These are phyloP conservation scores for Trametes polyzona DNA, from an alignment of 1,284 basidiomycete genomes.

Conservation along the genomic window DNA sequence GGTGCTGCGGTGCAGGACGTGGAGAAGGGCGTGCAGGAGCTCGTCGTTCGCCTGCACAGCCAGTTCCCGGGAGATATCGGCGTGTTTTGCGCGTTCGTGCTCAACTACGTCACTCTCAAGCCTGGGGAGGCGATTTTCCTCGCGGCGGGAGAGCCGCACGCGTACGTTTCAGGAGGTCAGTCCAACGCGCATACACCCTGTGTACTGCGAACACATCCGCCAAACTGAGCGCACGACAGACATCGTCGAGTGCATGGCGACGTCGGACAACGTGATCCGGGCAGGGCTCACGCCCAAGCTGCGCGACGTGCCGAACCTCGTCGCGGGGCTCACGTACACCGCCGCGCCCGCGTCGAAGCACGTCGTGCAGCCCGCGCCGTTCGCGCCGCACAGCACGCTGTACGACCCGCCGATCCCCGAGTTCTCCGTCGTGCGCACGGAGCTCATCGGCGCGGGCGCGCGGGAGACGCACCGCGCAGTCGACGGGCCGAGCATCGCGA, in stretches of 20 bases:
- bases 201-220: neutral
- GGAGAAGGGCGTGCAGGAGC: slow-evolving; percentile 57
- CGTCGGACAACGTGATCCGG: slow-evolving; percentile 98
- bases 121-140: slow-evolving; percentile 94
- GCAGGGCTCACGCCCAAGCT: slow-evolving; percentile 98
- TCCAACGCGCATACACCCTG: neutral
- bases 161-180: slow-evolving; percentile 90
- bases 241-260: slow-evolving; percentile 98
- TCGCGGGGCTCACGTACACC: slow-evolving; percentile 88
- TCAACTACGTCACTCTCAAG: slow-evolving; percentile 84
- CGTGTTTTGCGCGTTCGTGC: slow-evolving; percentile 88
- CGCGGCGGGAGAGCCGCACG: slow-evolving; percentile 95
- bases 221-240: slow-evolving; percentile 50
- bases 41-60: slow-evolving; percentile 73
- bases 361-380: slow-evolving; percentile 63
- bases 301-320: slow-evolving; percentile 90
- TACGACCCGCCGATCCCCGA: slow-evolving; percentile 97
- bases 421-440: slow-evolving; percentile 83
- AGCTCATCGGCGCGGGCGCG: slow-evolving; percentile 50
- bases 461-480: slow-evolving; percentile 63
- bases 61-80: slow-evolving; percentile 97
- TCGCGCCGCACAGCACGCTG: slow-evolving; percentile 52
- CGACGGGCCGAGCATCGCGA: slow-evolving; percentile 84
- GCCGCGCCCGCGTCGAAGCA: slow-evolving; percentile 73
- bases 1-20: slow-evolving; percentile 44